Base-by-base conservation (phyloP, 306 rosid species). In the Dicorynia guianensis region DNA sequence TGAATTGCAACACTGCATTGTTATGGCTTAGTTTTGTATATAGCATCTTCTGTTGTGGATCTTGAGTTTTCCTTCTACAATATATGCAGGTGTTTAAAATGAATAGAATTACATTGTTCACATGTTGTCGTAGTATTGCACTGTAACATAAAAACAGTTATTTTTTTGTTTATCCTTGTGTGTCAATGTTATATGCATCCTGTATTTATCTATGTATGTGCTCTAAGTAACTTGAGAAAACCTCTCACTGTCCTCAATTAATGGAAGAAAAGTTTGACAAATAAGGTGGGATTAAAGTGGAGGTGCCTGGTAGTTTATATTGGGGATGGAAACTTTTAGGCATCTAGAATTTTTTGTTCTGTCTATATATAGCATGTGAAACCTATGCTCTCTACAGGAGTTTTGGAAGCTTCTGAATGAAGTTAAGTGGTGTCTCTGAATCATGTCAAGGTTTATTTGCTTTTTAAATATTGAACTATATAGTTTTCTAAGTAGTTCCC, bases 401-500 rank as follows among this genome's bases (percentile, higher is more conserved):
- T 48, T 14, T 55, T 69, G 17, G 25, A 69, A 43, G 7, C 39
- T 61, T 77, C 5, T 69, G 1, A 15, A 52, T 11, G 3, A 69
- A 60, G 62, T 53, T 33, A 49, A 20, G 14, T 42, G 17, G 49
- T 54, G 67, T 44, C 33, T 71, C 44, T 35, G 40, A 15, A 53
- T 35, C 43, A 19, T 17, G 66, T 54, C 58, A 52, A 44, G 55
- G 39, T 62, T 10, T 49, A 56, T 58, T 11, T 59, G 13, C 56
- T 68, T 63, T 34, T 33, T 20, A 9, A 20, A 3, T 74, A 20
- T 48, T n/a, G 12, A 53, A 17, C 14, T 61, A 47, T 15, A 52
- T 40, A 42, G 46, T 39, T 11, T 69, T 61, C 48, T 75, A 30
- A 81, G 47, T 43, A 56, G 76, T 57, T 73, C 44, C 30, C 53